These are phyloP conservation scores for Clavispora phyllophila DNA, from an alignment of 805 yeast species.

Conservation along the genomic window DNA sequence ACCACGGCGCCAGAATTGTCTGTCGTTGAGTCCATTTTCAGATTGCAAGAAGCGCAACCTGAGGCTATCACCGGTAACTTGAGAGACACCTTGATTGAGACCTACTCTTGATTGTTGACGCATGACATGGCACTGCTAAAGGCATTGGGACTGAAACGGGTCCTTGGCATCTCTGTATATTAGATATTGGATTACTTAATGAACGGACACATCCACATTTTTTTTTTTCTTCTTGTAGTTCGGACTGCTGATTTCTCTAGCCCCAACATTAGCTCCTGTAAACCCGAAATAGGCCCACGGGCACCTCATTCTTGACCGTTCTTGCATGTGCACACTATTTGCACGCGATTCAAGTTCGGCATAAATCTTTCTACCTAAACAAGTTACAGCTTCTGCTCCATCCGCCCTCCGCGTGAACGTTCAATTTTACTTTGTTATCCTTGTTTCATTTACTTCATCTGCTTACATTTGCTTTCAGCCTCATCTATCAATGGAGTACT, in stretches of 20 bases:
- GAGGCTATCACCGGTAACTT: constrained; percentile 78
- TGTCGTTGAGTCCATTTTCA: constrained; percentile 93
- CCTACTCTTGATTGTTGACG: constrained; percentile 54
- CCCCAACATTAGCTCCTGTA: too few relatives aligned
- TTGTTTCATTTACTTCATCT: neutral
- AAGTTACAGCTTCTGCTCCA: neutral
- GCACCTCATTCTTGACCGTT: too few relatives aligned
- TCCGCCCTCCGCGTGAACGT: too few relatives aligned
- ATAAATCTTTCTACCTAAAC: neutral
- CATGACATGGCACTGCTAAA: neutral
- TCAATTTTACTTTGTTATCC: too few relatives aligned
- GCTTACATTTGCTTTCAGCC: neutral
- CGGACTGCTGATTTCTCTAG: too few relatives aligned
- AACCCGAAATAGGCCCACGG: too few relatives aligned
- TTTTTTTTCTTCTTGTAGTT: neutral
- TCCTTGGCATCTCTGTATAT: constrained; percentile 2
- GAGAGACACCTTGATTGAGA: constrained; percentile 89
- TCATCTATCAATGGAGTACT: constrained; percentile 27
- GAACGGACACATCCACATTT: neutral
- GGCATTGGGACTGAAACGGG: neutral
- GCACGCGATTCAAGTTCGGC: neutral
- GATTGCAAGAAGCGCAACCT: constrained; percentile 86
- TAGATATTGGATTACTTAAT: constrained; percentile 1
- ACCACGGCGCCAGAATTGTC: constrained; percentile 98
- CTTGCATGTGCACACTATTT: neutral